phyloP scores from a whole-genome alignment of 441 rosid genomes.

The Adansonia madagascariensis region DNA sequence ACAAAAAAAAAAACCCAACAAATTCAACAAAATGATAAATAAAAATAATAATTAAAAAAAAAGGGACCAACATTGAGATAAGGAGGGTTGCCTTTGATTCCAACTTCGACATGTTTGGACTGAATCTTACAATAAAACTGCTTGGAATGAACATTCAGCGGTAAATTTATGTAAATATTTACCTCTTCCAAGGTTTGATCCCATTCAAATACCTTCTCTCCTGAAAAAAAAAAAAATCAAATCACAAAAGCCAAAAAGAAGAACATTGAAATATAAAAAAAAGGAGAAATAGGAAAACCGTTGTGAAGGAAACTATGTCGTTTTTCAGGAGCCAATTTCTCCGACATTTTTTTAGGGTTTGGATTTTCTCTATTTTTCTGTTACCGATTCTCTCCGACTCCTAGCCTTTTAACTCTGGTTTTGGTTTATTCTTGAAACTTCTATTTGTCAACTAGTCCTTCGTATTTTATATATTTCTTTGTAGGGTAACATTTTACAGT shows the following conservation, averaged over 20 bases:
- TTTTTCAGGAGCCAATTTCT: constrained; percentile 87
- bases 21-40: background rate
- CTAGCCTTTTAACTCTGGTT: no score
- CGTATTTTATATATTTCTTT: background rate
- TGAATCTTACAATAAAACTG: constrained; percentile 79
- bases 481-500: background rate
- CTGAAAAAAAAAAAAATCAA: background rate
- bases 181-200: constrained; percentile 92
- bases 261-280: background rate
- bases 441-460: background rate
- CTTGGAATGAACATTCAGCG: constrained; percentile 70
- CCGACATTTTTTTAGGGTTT: constrained; percentile 48
- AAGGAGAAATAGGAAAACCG: constrained; percentile 40
- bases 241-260: background rate
- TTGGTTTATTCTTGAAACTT: no score
- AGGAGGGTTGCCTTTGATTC: constrained; percentile 96
- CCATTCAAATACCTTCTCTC: constrained; percentile 52
- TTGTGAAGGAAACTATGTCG: constrained; percentile 71
- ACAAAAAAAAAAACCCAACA: background rate
- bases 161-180: constrained; percentile 69
- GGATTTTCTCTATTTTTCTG: background rate
- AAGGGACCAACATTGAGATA: constrained; percentile 68
- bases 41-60: background rate
- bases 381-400: background rate
- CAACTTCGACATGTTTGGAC: constrained; percentile 77